Evolutionary conservation across 768 basidiomycete species (phyloP).

Genomic region (Pilatotrama ljubarskyi): DNA sequence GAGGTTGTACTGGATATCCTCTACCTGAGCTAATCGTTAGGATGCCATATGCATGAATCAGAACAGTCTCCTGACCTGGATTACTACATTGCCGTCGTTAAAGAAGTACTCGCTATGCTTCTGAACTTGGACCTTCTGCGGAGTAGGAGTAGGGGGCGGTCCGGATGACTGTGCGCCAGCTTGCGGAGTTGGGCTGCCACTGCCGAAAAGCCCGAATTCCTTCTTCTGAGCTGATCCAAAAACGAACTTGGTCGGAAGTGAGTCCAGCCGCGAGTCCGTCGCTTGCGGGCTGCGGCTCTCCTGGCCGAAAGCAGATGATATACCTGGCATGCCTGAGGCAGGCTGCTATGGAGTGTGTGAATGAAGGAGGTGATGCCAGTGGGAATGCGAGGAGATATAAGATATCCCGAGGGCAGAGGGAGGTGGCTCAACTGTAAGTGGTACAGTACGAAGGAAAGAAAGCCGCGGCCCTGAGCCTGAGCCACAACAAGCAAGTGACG

Average conservation of each 20-base stretch:
- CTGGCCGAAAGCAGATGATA: no score
- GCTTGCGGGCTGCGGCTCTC: no score
- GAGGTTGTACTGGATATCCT: slow-evolving; percentile 14
- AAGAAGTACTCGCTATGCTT: slow-evolving; percentile 21
- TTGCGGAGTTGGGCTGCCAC: no score
- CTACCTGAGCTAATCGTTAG: slow-evolving; percentile 2
- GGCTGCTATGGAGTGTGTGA: no score
- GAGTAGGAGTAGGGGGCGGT: background rate
- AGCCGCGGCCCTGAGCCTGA: no score
- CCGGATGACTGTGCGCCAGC: background rate
- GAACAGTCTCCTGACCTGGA: slow-evolving; percentile 9
- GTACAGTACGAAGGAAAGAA: background rate
- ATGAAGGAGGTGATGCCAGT: no score
- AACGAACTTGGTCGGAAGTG: no score
- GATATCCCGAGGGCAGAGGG: background rate
- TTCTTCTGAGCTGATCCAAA: no score
- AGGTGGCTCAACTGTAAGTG: slow-evolving; percentile 2
- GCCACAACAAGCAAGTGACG: background rate
- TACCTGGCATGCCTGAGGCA: background rate
- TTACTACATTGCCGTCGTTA: slow-evolving; percentile 18
- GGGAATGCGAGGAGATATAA: background rate
- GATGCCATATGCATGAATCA: background rate
- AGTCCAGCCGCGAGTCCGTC: no score
- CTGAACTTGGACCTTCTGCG: background rate
- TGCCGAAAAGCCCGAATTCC: no score